Base-by-base conservation (phyloP, 371 early-diverging fungal species). In the Mucor sp. region DNA sequence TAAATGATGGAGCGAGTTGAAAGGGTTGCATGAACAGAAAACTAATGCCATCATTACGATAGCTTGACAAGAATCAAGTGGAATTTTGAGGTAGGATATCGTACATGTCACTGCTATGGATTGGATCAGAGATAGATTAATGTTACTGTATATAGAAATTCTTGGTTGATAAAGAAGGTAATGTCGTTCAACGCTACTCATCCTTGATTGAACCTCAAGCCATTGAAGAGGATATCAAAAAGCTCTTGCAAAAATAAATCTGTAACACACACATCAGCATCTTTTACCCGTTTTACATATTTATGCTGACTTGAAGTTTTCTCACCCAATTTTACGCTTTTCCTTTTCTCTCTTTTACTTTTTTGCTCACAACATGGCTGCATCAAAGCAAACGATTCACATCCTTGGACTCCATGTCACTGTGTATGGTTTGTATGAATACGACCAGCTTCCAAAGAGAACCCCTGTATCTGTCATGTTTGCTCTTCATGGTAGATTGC, bases 141-240 rank as follows among this genome's bases (percentile, higher is more conserved):
- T n/a, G n/a, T n/a, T n/a, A n/a, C n/a, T n/a, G n/a, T n/a, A 19
- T 48, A 59, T 70, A 83, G 79, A 93, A 91, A 82, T 95, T 94
- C 75, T 68, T 95, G 47, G 72, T 94, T 41, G 84, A 86, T 77
- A 83, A 78, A 57, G 72, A 91, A 39, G 95, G 95, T 28, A 80
- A 85, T 9, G 89, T 90, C 14, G 79, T 89, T 35, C 71, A 81
- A 58, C 84, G 94, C 23, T 93, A 86, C 72, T 68, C 83, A 9
- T 87, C 91, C n/a, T 65, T 69, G 19, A 70, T 77, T 11, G 86
- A 78, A 47, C 92, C 92, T 41, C 72, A 82, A 44, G 58, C 75
- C 9, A 81, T 92, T 47, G 87, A 67, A 11, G 60, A 68, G 1
- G 86, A 89, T 35, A 80, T 91, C 35, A 87, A 85, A 55, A 76